Evolutionary conservation across 192 early-diverging fungal genomes (phyloP), one percentile per base, ranked within the genome.

Genomic region (Kickxella alabastrina): DNA sequence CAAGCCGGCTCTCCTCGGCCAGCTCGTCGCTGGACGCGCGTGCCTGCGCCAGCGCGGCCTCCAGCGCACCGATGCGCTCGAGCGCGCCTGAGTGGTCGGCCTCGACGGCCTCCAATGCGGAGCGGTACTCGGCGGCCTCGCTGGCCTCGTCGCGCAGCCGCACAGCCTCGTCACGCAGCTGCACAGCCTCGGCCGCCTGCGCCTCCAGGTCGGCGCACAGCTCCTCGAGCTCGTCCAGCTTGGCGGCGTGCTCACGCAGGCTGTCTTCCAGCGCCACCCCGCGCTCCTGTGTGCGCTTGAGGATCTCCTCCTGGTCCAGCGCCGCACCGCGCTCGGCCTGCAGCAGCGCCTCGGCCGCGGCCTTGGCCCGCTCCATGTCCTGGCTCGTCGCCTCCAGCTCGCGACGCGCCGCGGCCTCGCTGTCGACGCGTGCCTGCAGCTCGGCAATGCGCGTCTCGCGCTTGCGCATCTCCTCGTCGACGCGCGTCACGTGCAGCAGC

Each of bases 221-320:
- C 45, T 82, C 68, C 54, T 93, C 91, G 5, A 87, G 57, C 27
- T 75, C 68, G 10, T 91, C 88, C 26, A 87, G 61, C 22, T 80
- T 79, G 2, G 68, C 58, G 27, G 76, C 73, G 37, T 81, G 66
- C 52, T 92, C 87, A 10, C 68, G 58, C 13, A 91, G 62, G 8
- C 77, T 68, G 25, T 79, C 74, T 24, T 86, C 84, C n/a, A 90
- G 54, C 43, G 82, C 84, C 2, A 77, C 55, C 22, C 79, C 81
- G 45, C 89, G 81, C 43, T 86, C 80, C 47, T 92, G 91, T 3
- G 91, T 88, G 38, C 91, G 80, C 31, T 84, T 70, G 37, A 95
- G 68, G 23, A 92, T 91, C 65, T 87, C 91, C 25, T 87, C 89
- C 57, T 92, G 88, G 56, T 92, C 88, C 35, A 84, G 75, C 7